Evolutionary conservation across 2,329 filamentous ascomycete genomes (phyloP), one percentile per base, ranked within the genome.

Genomic region (Aspergillus pseudoviridinutans): DNA sequence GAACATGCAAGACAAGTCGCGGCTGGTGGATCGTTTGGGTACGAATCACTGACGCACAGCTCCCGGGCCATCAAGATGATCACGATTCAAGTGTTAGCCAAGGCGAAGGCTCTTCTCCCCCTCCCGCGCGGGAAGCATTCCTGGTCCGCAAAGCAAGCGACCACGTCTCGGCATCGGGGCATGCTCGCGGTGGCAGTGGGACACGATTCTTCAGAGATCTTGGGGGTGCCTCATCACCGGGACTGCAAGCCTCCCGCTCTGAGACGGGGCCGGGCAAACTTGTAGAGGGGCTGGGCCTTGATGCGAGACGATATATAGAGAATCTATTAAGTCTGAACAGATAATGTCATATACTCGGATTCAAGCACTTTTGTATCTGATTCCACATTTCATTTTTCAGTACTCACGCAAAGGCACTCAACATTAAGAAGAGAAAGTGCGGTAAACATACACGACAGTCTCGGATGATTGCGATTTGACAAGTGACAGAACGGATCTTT

Each of bases 21-120:
- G 83, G 83, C 6, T 88, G 85, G 85, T 88, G 85, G 85, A 78
- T 88, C 2, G 81, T 87, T 24, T 88, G 85, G 85, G 81, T 87
- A 70, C 79, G 83, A 8, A 70, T 86, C 29, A 75, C 75, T 4
- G 52, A 57, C 49, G 50, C 53, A 12, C 44, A 61, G 49, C 27
- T 54, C 54, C 35, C 14, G 49, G 50, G 38, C 54, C 52, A 56
- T 29, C 58, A 58, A 55, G 29, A 50, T 56, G 12, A 44, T 59
- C 27, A 61, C 60, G 35, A 56, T 51, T 38, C 57, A n/a, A 56
- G 56, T 20, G 50, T 57, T 22, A 51, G 56, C n/a, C 56, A 56
- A 1, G 51, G 50, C 35, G 44, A 59, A 38, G 51, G 56, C 8
- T 9, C 22, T 24, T 49, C 52, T 46, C 24, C 47, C 5, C 17